Evolutionary conservation across 2,329 filamentous ascomycete genomes (phyloP).

Genomic region (Colletotrichum cordylinicola): DNA sequence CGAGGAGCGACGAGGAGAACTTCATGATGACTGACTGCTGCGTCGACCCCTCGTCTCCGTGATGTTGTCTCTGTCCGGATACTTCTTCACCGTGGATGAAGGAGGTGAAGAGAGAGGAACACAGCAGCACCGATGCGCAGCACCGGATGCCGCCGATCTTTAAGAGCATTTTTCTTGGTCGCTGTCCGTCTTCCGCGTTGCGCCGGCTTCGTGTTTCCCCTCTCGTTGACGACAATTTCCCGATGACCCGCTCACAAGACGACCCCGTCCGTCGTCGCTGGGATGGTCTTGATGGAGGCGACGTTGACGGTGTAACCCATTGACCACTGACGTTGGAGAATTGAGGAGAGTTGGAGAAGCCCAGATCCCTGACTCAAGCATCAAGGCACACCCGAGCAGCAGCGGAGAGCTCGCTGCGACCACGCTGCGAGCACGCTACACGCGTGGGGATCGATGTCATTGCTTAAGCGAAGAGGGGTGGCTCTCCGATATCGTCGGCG

Average conservation of each 20-base stretch:
- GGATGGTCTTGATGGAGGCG: background rate
- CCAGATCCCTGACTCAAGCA: background rate
- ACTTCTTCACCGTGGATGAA: background rate
- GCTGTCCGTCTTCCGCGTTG: background rate
- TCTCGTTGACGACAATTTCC: background rate
- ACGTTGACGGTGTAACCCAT: background rate
- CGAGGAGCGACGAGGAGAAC: conserved; percentile 6
- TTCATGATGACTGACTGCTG: background rate
- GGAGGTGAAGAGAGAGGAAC: background rate
- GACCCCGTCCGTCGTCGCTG: background rate
- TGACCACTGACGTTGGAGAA: background rate
- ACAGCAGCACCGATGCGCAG: background rate
- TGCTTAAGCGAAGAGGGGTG: background rate
- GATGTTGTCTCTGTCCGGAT: background rate
- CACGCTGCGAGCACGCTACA: conserved; percentile 4
- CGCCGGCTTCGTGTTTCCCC: background rate
- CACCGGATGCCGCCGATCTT: background rate
- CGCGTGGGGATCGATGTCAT: conserved; percentile 7
- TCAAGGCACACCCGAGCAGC: background rate
- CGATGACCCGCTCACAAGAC: background rate
- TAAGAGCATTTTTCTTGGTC: background rate
- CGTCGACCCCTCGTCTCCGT: background rate
- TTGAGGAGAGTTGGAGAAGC: background rate
- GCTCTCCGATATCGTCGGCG: conserved; percentile 16
- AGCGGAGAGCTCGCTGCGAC: background rate